Percentiles rank a stretch among this genome's conserved stretches.
phyloP scores from a whole-genome alignment of 225 moss, liverwort and hornwort species.

The Sphagnum tenellum region DNA sequence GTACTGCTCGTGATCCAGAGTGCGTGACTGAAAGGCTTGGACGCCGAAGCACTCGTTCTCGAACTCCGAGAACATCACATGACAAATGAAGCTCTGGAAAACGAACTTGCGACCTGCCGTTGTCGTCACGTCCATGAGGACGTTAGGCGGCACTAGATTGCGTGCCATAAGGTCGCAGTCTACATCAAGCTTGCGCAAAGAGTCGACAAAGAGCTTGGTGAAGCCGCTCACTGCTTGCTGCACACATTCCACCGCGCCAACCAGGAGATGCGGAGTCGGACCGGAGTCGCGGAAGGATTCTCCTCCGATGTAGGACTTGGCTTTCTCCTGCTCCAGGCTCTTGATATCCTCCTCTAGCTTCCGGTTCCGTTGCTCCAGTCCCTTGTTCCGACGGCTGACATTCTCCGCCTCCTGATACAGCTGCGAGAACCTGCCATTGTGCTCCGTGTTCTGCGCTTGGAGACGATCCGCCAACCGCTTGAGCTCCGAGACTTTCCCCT shows the following conservation, averaged over 20 bases:
- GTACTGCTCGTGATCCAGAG: conserved; percentile 31
- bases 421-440: too few relatives aligned
- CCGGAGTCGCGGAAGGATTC: conserved; percentile 30
- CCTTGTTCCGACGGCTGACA: too few relatives aligned
- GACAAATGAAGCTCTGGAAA: conserved; percentile 18
- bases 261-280: conserved; percentile 33
- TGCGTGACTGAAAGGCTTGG: conserved; percentile 20
- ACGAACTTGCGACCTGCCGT: conserved; percentile 29
- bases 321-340: conserved; percentile 17
- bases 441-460: too few relatives aligned
- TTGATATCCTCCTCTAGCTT: conserved; percentile 21
- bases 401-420: too few relatives aligned
- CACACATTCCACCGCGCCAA: conserved; percentile 27
- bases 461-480: too few relatives aligned
- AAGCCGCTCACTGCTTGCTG: conserved; percentile 22
- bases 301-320: conserved; percentile 11
- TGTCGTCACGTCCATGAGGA: conserved; percentile 25
- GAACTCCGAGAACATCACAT: conserved; percentile 31
- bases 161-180: conserved; percentile 31
- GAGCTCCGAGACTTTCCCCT: too few relatives aligned
- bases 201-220: conserved; percentile 24
- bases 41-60: conserved; percentile 39
- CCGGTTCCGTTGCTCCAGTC: conserved; percentile 7
- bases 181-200: conserved; percentile 30
- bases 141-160: conserved; percentile 17